Evolutionary conservation across 1,284 basidiomycete species (phyloP).

Genomic region (Phellopilus nigrolimitatus): DNA sequence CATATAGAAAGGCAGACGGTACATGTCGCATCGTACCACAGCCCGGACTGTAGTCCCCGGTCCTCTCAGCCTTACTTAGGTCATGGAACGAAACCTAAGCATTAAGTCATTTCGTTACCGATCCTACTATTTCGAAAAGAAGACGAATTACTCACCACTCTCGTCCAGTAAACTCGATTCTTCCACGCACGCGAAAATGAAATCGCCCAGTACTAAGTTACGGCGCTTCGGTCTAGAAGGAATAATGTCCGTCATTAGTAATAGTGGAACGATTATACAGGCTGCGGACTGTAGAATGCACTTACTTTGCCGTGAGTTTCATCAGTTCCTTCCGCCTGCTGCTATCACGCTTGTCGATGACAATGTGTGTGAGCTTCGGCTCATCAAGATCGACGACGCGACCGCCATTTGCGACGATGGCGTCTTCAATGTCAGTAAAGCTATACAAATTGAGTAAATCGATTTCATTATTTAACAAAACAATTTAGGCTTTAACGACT

Average conservation of each 20-base stretch:
- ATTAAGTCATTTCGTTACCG: not conserved
- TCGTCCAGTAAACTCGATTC: conserved; percentile 80
- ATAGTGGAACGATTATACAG: not conserved
- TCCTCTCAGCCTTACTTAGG: too few species aligned
- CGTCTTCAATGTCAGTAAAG: conserved; percentile 45
- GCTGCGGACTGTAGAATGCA: not conserved
- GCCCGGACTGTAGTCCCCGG: too few species aligned
- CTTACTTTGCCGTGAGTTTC: conserved; percentile 65
- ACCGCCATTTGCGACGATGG: conserved; percentile 69
- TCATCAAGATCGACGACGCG: conserved; percentile 62
- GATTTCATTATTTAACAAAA: conserved; percentile 5
- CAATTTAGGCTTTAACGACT: not conserved
- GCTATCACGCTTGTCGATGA: conserved; percentile 74
- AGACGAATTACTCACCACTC: conserved; percentile 45
- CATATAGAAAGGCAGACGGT: too few species aligned
- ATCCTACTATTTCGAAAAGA: not conserved
- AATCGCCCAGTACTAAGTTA: conserved; percentile 73
- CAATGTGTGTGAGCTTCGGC: conserved; percentile 77
- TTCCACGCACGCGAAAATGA: conserved; percentile 71
- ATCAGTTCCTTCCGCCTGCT: conserved; percentile 67
- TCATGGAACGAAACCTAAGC: conserved; percentile 11
- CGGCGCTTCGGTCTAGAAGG: conserved; percentile 67
- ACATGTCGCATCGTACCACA: too few species aligned
- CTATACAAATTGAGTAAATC: conserved; percentile 35
- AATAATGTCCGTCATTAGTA: not conserved